Base-by-base conservation (phyloP, 257 asterid genomes). In the Lycium barbarum region DNA sequence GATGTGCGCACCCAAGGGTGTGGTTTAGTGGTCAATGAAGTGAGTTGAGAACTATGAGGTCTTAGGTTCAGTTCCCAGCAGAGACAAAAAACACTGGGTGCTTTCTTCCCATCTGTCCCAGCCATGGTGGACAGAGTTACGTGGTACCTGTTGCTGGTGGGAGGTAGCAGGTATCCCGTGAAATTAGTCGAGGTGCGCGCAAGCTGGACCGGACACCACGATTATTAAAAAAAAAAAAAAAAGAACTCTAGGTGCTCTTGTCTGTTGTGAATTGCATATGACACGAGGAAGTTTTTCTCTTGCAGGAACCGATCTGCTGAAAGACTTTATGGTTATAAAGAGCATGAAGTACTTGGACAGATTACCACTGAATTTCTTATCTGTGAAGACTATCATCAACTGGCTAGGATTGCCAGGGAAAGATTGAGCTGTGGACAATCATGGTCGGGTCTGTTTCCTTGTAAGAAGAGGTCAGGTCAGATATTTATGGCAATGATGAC, bases 401-500 rank as follows among this genome's bases (percentile, higher is more conserved):
- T 88, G 76, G 93, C 90, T 9, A 74, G 66, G 71, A 80, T 59
- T 66, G 85, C 93, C 87, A 61, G 82, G 86, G 88, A 92, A 83
- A 90, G 85, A 84, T 54, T 94, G 89, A 84, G 85, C 84, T 58
- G 15, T 7, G 94, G 92, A 9, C 86, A 81, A 76, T 79, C 92
- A 83, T 95, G 99, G 99, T 89, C 95, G 0, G 98, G 99, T 70
- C 97, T 90, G 85, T 91, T 95, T 74, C 93, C 93, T 57, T 87
- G 89, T 53, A 91, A 85, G 93, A 94, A 89, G 86, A 89, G 86
- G 84, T 88, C 93, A 1, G 95, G 98, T 47, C 87, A 88, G 83
- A 86, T 43, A 65, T 92, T 94, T 88, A 88, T 90, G 89, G 97
- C 95, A 22, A 62, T 93, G 70, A 92, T 94, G 85, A 95, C 97